Evolutionary conservation across 2,329 filamentous ascomycete species (phyloP).

Genomic region (Sclerotinia borealis): DNA sequence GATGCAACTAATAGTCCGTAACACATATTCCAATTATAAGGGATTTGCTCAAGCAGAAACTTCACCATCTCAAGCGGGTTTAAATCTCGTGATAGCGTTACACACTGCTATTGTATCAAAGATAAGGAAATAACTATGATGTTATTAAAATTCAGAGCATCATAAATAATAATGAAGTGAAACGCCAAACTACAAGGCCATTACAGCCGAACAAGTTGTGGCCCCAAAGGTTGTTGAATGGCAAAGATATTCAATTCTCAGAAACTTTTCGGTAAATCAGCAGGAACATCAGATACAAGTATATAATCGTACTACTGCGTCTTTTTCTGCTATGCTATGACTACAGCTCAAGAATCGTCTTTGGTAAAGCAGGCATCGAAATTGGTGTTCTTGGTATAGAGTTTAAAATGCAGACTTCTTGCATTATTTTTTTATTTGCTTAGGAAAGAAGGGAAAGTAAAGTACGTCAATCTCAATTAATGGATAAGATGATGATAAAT

Average conservation of each 20-base stretch:
- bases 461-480: too few species aligned
- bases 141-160: background rate
- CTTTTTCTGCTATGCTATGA: too few species aligned
- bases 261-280: background rate
- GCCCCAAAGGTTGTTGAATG: background rate
- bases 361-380: background rate
- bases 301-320: background rate
- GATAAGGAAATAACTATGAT: background rate
- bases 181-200: background rate
- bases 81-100: background rate
- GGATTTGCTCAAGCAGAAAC: background rate
- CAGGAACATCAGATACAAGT: background rate
- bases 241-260: background rate
- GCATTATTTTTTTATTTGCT: too few species aligned
- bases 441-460: too few species aligned
- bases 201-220: background rate
- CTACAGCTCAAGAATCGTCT: background rate
- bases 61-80: background rate
- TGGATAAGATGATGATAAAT: too few species aligned
- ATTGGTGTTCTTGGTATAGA: background rate
- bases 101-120: background rate
- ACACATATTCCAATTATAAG: background rate
- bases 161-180: background rate
- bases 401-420: too few species aligned
- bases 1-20: background rate